Percentiles rank a stretch among this genome's conserved stretches.
These are phyloP conservation scores for Typha latifolia DNA, from an alignment of 176 grass and related monocot species.

Conservation along the genomic window DNA sequence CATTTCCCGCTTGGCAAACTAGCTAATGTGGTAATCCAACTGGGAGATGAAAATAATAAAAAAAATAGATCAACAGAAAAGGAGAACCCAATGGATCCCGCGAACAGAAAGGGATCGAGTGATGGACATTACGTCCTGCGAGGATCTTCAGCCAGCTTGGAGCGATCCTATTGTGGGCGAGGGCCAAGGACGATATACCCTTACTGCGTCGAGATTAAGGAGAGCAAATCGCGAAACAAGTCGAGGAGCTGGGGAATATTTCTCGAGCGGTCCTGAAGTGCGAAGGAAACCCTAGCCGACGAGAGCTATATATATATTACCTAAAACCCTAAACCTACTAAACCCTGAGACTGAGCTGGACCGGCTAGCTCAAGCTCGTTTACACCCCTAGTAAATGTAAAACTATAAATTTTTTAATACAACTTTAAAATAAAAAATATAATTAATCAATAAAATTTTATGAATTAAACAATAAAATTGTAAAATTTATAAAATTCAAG, in stretches of 20 bases:
- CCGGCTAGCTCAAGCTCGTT: too few relatives aligned
- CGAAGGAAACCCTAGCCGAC: too few relatives aligned
- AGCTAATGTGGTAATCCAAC: constrained; percentile 28
- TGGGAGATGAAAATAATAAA: neutral
- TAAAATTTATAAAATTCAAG: too few relatives aligned
- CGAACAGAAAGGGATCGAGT: neutral
- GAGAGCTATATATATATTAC: too few relatives aligned
- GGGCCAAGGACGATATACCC: constrained; percentile 82
- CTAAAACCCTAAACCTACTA: too few relatives aligned
- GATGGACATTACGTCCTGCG: constrained; percentile 32
- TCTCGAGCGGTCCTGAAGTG: too few relatives aligned
- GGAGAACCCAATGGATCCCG: neutral
- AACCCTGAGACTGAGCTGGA: too few relatives aligned
- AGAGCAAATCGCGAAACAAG: neutral
- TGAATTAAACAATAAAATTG: too few relatives aligned
- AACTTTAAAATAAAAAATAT: too few relatives aligned
- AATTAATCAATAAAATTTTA: too few relatives aligned
- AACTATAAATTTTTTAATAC: too few relatives aligned
- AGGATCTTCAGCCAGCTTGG: constrained; percentile 62
- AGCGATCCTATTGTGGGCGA: constrained; percentile 74
- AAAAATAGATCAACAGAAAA: neutral
- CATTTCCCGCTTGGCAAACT: constrained; percentile 45
- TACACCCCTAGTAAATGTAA: too few relatives aligned
- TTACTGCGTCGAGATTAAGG: constrained; percentile 26
- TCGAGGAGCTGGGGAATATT: neutral